Evolutionary conservation across 345 rosid genomes (phyloP), one percentile per base, ranked within the genome.

Genomic region (Linum usitatissimum): DNA sequence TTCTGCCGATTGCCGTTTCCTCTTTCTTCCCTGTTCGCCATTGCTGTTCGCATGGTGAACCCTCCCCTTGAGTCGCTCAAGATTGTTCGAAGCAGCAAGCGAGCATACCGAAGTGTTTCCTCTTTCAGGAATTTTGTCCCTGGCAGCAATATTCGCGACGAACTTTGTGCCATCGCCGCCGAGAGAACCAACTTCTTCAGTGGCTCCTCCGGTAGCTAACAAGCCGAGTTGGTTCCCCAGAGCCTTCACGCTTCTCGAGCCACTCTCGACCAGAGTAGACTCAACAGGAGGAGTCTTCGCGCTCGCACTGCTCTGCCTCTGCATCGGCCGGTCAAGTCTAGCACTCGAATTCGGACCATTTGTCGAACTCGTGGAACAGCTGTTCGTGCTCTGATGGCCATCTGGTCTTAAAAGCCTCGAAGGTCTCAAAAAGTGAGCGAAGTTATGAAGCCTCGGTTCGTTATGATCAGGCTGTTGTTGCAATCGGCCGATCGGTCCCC

Each of bases 31-130:
- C 62, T 39, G 60, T 57, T 5, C 45, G 55, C 65, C 77, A 76
- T 60, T 74, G 81, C 42, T 64, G 64, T 10, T 18, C 76, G 51
- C 72, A 42, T 69, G 42, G 55, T 60, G 75, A 39, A 58, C 76
- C 66, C 67, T 76, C 23, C 28, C 28, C 28, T 62, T 3, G 66
- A 59, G 51, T 59, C 49, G 57, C 1, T 56, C 53, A 5, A 65
- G 64, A 68, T 71, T 68, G 60, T 81, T 80, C n/a, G 90, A 82
- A 69, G 76, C 81, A 61, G 61, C 78, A 3, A 65, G 65, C 10
- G 87, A 83, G 62, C 70, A 70, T 1, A 59, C 30, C n/a, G 86
- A 79, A 62, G 71, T 60, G 23, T 80, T 64, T 53, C 63, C 68
- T 64, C 57, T 21, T 1, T 31, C 51, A 30, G 68, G 49, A 23